Percentiles rank a stretch among this genome's conserved stretches.
Evolutionary conservation across 306 rosid species (phyloP).

Genomic region (Quercus parvula): DNA sequence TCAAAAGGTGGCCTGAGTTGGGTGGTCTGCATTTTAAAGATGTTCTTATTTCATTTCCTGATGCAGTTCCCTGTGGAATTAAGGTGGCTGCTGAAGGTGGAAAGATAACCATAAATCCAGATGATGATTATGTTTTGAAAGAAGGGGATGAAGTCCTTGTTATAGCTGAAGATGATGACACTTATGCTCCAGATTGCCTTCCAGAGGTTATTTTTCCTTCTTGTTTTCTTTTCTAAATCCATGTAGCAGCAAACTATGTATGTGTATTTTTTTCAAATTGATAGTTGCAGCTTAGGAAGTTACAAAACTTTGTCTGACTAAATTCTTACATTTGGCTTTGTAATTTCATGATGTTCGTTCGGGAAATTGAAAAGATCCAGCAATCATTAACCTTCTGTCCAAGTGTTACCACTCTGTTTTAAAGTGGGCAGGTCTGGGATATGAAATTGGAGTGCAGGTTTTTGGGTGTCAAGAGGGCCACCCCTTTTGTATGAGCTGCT

Average conservation of each 20-base stretch:
- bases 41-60: conserved; percentile 82
- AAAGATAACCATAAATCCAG: conserved; percentile 82
- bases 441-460: not conserved
- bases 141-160: conserved; percentile 94
- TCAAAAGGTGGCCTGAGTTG: conserved; percentile 85
- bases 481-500: not conserved
- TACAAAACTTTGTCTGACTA: conserved; percentile 16
- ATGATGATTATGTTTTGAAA: conserved; percentile 67
- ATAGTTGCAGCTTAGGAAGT: conserved; percentile 3
- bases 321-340: conserved; percentile 11
- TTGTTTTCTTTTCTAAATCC: conserved; percentile 11
- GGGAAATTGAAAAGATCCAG: not conserved
- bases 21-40: conserved; percentile 67
- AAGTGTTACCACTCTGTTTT: not conserved
- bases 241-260: conserved; percentile 6
- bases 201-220: conserved; percentile 69
- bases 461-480: not conserved
- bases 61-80: conserved; percentile 94
- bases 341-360: not conserved
- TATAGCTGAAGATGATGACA: conserved; percentile 97
- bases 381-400: not conserved
- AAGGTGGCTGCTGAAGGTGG: conserved; percentile 90
- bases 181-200: conserved; percentile 78
- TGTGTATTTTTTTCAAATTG: conserved; percentile 12
- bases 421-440: not conserved